Evolutionary conservation across 2,329 filamentous ascomycete genomes (phyloP), one percentile per base, ranked within the genome.

Genomic region (Diaporthe sp.): DNA sequence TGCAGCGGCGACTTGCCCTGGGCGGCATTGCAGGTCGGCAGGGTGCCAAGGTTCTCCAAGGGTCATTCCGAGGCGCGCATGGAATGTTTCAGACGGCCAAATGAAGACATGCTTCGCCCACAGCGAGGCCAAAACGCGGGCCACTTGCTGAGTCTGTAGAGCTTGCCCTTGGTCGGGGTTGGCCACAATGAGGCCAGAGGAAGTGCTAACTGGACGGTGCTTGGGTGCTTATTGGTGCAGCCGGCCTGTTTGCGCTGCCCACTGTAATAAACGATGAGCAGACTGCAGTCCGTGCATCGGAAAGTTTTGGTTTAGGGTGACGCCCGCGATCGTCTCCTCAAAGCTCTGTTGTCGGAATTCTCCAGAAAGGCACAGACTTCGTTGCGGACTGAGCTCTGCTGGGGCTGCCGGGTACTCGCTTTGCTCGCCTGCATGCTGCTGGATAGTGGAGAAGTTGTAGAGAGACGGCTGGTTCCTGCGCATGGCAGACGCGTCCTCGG

Each of bases 71-170:
- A 50, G 53, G 55, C 27, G 56, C 37, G 42, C 56, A 51, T 59
- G 56, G 56, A 25, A 53, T 61, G 69, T 71, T 71, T 71, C 69
- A 71, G 56, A 42, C 42, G 44, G 44, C 69, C 55, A 32, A 51
- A 71, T 51, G 55, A 32, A 71, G 56, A 53, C n/a, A 61, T 37
- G 22, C 25, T 32, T n/a, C 25, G 12, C 9, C n/a, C 53, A 17
- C 42, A 56, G 44, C 47, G 44, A 30, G 44, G 44, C 44, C 32
- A 30, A 22, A 42, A 39, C 19, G 37, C 10, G 8, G n/a, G 30
- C 39, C 70, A 27, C 25, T 61, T 22, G 44, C 30, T 13, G 27
- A 10, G 22, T 37, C 30, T 47, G 30, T 9, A n/a, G 30, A 37
- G 30, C 30, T 32, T 17, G 17, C 9, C n/a, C 3, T 19, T 30